phyloP scores from a whole-genome alignment of 2,329 filamentous ascomycete genomes.

The Penicillium sp. region DNA sequence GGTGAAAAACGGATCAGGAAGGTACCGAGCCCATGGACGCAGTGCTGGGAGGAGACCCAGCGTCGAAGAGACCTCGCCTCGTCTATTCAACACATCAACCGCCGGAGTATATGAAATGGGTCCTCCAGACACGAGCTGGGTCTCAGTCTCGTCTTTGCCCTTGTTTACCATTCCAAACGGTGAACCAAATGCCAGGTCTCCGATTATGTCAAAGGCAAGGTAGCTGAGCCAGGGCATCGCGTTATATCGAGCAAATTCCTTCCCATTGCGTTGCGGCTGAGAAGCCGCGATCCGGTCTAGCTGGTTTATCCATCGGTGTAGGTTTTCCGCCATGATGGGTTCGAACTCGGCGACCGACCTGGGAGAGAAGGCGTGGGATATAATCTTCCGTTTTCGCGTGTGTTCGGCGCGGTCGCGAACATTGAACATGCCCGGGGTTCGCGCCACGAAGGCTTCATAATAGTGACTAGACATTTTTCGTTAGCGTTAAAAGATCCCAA shows the following conservation, averaged over 20 bases:
- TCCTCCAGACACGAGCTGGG: constrained; percentile 13
- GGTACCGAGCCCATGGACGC: constrained; percentile 14
- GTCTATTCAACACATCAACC: constrained; percentile 17
- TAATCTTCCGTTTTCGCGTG: constrained; percentile 34
- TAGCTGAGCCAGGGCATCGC: constrained; percentile 24
- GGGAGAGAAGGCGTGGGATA: constrained; percentile 34
- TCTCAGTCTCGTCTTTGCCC: constrained; percentile 18
- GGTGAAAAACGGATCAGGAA: constrained; percentile 25
- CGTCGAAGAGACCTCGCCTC: constrained; percentile 21
- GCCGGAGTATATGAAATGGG: constrained; percentile 16
- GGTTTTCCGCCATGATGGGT: constrained; percentile 28
- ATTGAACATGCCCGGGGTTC: constrained; percentile 34
- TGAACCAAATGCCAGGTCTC: constrained; percentile 19
- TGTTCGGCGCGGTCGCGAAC: constrained; percentile 32
- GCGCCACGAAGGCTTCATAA: constrained; percentile 35
- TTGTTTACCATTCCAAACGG: constrained; percentile 24
- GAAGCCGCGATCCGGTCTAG: constrained; percentile 16
- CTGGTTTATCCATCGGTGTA: constrained; percentile 18
- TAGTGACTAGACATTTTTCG: constrained; percentile 9
- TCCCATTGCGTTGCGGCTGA: background rate
- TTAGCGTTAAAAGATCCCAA: background rate
- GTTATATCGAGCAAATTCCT: constrained; percentile 9
- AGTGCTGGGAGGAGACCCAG: constrained; percentile 16
- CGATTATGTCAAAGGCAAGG: constrained; percentile 21
- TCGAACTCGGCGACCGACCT: constrained; percentile 32